Base-by-base conservation (phyloP, 108 stramenopile genomes). In the Nannochloropsis granulata region DNA sequence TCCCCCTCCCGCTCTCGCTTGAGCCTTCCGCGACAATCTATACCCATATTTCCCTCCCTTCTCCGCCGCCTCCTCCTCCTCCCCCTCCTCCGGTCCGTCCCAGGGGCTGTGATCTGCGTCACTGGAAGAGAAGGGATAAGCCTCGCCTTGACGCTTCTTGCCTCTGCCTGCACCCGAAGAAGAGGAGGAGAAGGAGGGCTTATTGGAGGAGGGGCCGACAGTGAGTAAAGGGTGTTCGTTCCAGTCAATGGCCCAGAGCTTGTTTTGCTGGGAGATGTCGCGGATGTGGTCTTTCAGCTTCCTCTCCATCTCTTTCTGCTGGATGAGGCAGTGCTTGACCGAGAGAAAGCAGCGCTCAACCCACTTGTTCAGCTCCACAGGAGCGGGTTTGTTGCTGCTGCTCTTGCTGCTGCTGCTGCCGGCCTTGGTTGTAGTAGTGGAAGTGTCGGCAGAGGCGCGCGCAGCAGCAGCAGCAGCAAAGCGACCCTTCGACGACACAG, bases 191-290 rank as follows among this genome's bases (percentile, higher is more conserved):
- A 23, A 43, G 23, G 79, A 8, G 43, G 24, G 80, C 34, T 34
- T 34, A 34, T 5, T 5, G 34, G 34, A 34, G 34, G 34, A 23
- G 12, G 14, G 24, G 25, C 12, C 25, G 1, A 84, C 43, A 25
- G n/a, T 16, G n/a, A 44, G 86, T 44, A 86, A 42, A 1, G 86
- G 83, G 45, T 86, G 43, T 16, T 24, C 83, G 43, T 83, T 82
- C 86, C 86, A 86, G 26, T 83, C 86, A 25, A 78, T 83, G 25
- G 78, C 79, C 81, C 56, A 82, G 44, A 86, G 79, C 44, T 24
- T 23, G 46, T 86, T 83, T 13, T 78, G 79, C 34, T 82, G 82
- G 71, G 83, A 80, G 21, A 79, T 79, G 13, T 86, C 82, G 12
- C 43, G 56, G 1, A 86, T 78, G 24, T 78, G 45, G 13, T 43